Evolutionary conservation across 306 rosid species (phyloP).

Genomic region (Senna siamea): DNA sequence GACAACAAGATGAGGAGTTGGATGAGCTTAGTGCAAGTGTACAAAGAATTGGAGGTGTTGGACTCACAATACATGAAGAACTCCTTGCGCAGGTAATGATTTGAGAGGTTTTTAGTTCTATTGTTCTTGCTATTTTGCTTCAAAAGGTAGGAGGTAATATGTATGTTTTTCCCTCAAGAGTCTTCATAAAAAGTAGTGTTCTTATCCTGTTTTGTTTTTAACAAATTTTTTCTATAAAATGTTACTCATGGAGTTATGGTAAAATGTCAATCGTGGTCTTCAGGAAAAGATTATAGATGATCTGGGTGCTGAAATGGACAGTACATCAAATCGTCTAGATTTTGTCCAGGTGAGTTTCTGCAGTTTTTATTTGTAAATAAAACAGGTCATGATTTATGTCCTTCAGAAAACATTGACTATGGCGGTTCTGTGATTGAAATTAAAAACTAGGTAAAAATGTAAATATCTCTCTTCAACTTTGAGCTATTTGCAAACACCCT

Average conservation of each 20-base stretch:
- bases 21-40: constrained; percentile 92
- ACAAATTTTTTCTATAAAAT: constrained; percentile 1
- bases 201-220: background rate
- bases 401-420: background rate
- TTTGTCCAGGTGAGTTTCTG: constrained; percentile 88
- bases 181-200: constrained; percentile 26
- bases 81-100: constrained; percentile 79
- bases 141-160: background rate
- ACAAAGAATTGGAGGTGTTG: constrained; percentile 95
- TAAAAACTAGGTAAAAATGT: background rate
- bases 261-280: constrained; percentile 35
- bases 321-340: constrained; percentile 92
- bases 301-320: constrained; percentile 88
- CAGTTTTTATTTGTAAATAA: constrained; percentile 28
- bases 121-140: constrained; percentile 27
- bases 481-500: too few relatives aligned
- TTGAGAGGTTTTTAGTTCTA: constrained; percentile 24
- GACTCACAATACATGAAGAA: constrained; percentile 96
- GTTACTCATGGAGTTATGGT: constrained; percentile 8
- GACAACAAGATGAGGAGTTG: constrained; percentile 96
- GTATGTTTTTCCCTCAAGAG: constrained; percentile 18
- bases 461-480: too few relatives aligned
- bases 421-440: background rate
- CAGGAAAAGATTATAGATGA: constrained; percentile 94
- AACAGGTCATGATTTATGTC: constrained; percentile 25